Evolutionary conservation across 176 grass and related monocot genomes (phyloP).

Genomic region (Pharus latifolius): DNA sequence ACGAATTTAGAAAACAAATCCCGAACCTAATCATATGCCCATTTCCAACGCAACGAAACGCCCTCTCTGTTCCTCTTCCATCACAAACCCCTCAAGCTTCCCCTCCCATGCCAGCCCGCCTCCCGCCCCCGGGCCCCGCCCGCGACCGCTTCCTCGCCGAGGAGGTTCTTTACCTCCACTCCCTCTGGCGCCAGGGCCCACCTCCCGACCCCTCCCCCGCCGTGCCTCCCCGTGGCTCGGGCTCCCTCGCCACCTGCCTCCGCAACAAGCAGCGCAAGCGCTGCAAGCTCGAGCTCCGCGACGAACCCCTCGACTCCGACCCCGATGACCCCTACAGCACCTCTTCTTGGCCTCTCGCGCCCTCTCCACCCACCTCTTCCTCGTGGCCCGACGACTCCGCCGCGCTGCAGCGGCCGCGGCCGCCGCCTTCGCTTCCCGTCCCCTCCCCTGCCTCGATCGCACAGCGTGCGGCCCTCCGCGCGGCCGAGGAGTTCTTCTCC

Average conservation of each 20-base stretch:
- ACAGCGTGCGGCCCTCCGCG: background rate
- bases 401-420: background rate
- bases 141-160: conserved; percentile 17
- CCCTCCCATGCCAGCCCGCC: background rate
- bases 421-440: background rate
- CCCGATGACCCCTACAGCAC: too few species aligned
- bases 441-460: background rate
- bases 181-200: conserved; percentile 48
- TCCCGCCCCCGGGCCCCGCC: background rate
- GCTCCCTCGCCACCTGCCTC: background rate
- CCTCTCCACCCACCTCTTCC: background rate
- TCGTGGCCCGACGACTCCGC: background rate
- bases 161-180: conserved; percentile 65
- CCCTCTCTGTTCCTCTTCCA: too few species aligned
- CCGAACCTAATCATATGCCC: too few species aligned
- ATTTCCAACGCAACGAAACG: too few species aligned
- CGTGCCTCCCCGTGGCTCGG: background rate
- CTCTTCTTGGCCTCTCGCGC: conserved; percentile 5
- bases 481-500: conserved; percentile 40
- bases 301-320: background rate
- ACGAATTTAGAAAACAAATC: too few species aligned
- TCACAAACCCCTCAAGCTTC: background rate
- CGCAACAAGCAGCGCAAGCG: background rate
- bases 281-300: background rate
- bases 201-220: background rate